Evolutionary conservation across 2,329 filamentous ascomycete species (phyloP).

Genomic region (Bipolaris oryzae): DNA sequence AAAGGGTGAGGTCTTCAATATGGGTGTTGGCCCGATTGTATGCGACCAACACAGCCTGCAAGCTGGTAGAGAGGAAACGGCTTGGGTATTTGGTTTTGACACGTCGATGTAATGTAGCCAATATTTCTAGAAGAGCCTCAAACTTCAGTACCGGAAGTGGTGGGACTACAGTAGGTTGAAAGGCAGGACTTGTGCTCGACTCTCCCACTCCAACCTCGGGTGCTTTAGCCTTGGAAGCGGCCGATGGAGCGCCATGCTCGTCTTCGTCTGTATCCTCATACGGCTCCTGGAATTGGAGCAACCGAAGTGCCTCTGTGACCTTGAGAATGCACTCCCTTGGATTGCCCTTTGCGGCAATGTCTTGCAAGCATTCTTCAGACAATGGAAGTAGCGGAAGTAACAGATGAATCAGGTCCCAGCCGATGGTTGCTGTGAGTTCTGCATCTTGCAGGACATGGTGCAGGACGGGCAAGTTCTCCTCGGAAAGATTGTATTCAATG

Average conservation of each 20-base stretch:
- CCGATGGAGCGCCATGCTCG: conserved; percentile 36
- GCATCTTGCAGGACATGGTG: conserved; percentile 72
- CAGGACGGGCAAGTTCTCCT: conserved; percentile 69
- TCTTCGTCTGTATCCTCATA: conserved; percentile 62
- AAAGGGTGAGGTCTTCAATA: conserved; percentile 68
- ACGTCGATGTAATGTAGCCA: conserved; percentile 73
- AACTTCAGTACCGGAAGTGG: conserved; percentile 63
- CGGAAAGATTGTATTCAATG: conserved; percentile 73
- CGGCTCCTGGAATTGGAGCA: conserved; percentile 57
- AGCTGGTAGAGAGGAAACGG: conserved; percentile 76
- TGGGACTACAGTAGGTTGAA: conserved; percentile 29
- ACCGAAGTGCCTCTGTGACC: conserved; percentile 73
- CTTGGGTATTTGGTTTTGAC: conserved; percentile 80
- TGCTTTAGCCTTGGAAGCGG: conserved; percentile 24
- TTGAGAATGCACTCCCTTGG: conserved; percentile 82
- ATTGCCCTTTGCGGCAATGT: conserved; percentile 77
- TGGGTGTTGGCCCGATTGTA: conserved; percentile 65
- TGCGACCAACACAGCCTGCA: conserved; percentile 71
- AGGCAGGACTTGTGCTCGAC: conserved; percentile 39
- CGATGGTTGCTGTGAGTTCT: conserved; percentile 74
- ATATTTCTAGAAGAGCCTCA: conserved; percentile 71
- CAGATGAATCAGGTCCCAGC: conserved; percentile 82
- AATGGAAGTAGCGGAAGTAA: conserved; percentile 69
- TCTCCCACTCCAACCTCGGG: conserved; percentile 37
- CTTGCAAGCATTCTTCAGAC: conserved; percentile 73